Evolutionary conservation across 495 filamentous ascomycete species (phyloP), one percentile per base, ranked within the genome.

Genomic region (Venustampulla echinocandica): DNA sequence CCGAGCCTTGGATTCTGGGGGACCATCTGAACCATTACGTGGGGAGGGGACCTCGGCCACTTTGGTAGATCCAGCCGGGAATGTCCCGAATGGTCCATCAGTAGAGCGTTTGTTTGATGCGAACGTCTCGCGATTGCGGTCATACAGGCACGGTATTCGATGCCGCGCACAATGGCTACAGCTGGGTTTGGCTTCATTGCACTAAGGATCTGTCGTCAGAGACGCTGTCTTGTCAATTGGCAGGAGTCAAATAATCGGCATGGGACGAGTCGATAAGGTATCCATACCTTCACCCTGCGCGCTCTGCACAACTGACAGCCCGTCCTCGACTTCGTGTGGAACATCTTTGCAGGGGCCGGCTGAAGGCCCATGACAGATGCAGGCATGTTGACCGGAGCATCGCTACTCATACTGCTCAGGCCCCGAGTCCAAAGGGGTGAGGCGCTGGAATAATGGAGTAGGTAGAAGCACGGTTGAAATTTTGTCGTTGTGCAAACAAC

Each of bases 141-240:
- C 50, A 32, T 52, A 70, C 7, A 54, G 40, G 47, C 67, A 70
- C 3, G 56, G 50, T 3, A 66, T 30, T 5, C 56, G 50, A 49
- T 67, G 61, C 4, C 66, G 60, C 7, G 51, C 47, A 46, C 67
- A 70, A 40, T 56, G 58, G 43, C 60, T 52, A 36, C 67, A 70
- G 0, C 58, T 38, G 9, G 67, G 67, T n/a, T 64, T 58, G 40
- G 51, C 51, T 42, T 70, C 67, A 39, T 70, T 60, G 30, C 67
- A 70, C 64, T 69, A 39, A 14, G 23, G 15, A 35, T 4, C 10
- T 15, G 6, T 23, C 21, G 28, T 11, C 13, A 33, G 20, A n/a
- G n/a, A 15, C 15, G 24, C 15, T 5, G 14, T 19, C 9, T 14
- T 11, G 11, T n/a, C 10, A 4, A 20, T 15, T 25, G 4, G 4